Conservation (phyloP, 2,329 filamentous ascomycete species). For the Ophiostoma novo-ulmi region DNA sequence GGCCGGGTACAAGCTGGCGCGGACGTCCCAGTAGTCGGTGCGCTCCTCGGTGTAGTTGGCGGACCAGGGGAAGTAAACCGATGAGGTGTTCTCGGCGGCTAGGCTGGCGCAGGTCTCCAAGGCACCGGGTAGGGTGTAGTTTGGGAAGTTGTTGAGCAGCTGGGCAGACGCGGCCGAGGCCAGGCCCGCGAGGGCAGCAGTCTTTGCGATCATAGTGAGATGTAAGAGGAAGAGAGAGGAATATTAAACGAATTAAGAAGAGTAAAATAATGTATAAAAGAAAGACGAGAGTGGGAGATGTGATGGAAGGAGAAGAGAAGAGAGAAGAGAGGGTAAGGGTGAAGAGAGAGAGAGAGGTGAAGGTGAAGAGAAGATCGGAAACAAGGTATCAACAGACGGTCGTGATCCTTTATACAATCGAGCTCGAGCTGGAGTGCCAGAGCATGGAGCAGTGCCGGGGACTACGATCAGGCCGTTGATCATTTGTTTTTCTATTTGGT, state of each 20-base stretch:
- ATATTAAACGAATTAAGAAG: not conserved
- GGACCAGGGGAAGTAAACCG: not conserved
- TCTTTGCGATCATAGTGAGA: not conserved
- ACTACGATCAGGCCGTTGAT: not conserved
- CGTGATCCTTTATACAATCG: not conserved
- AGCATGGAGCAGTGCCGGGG: too few species aligned
- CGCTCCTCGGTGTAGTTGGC: slow-evolving; percentile 30
- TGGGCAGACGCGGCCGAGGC: not conserved
- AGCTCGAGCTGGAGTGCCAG: not conserved
- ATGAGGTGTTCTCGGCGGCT: not conserved
- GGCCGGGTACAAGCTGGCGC: slow-evolving; percentile 28
- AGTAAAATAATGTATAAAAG: not conserved
- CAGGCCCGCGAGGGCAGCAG: not conserved
- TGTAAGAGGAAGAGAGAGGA: not conserved
- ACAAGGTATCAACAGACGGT: not conserved
- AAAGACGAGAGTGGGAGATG: not conserved
- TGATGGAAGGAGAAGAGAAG: not conserved
- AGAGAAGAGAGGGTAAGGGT: not conserved
- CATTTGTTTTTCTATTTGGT: not conserved
- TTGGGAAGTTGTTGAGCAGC: not conserved
- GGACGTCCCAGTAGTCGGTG: slow-evolving; percentile 33
- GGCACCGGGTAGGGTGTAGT: not conserved
- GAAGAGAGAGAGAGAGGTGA: not conserved
- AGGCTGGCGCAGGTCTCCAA: not conserved
- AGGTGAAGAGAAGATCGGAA: not conserved